A percentile compares a stretch with the other conserved stretches of the same genome.
Evolutionary conservation across 257 asterid genomes (phyloP).

Genomic region (Petunia secreta): DNA sequence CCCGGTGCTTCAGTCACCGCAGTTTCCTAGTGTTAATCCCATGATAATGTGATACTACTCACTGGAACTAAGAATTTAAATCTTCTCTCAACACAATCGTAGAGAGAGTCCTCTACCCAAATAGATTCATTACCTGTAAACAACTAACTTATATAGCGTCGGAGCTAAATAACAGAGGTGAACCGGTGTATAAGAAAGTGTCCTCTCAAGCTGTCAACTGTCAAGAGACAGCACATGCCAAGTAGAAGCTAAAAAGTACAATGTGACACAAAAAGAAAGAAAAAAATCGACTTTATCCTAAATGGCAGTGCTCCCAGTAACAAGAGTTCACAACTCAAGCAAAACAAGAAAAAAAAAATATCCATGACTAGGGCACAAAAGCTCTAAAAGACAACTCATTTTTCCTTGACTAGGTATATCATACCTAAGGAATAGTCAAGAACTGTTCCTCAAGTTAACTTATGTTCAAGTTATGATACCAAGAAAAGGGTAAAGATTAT

Average conservation of each 20-base stretch:
- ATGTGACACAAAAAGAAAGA: background rate
- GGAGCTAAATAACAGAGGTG: background rate
- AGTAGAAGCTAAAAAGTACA: slow-evolving; percentile 22
- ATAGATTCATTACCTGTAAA: background rate
- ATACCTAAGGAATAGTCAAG: background rate
- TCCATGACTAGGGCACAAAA: background rate
- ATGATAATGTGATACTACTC: background rate
- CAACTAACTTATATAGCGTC: background rate
- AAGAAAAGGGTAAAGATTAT: background rate
- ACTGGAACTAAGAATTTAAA: background rate
- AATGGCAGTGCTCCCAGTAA: background rate
- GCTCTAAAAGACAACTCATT: slow-evolving; percentile 10
- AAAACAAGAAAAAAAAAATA: background rate
- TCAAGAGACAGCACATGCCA: background rate
- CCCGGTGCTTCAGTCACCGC: slow-evolving; percentile 16
- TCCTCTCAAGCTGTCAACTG: background rate
- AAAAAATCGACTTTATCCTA: background rate
- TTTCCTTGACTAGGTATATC: slow-evolving; percentile 1
- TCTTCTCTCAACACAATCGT: background rate
- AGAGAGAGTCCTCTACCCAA: slow-evolving; percentile 14
- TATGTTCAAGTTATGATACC: background rate
- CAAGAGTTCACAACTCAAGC: background rate
- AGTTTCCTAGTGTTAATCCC: background rate
- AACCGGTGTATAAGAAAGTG: background rate
- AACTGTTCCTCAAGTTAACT: slow-evolving; percentile 18